Base-by-base conservation (phyloP, 2,329 filamentous ascomycete species). In the Ambrosiella xylebori region DNA sequence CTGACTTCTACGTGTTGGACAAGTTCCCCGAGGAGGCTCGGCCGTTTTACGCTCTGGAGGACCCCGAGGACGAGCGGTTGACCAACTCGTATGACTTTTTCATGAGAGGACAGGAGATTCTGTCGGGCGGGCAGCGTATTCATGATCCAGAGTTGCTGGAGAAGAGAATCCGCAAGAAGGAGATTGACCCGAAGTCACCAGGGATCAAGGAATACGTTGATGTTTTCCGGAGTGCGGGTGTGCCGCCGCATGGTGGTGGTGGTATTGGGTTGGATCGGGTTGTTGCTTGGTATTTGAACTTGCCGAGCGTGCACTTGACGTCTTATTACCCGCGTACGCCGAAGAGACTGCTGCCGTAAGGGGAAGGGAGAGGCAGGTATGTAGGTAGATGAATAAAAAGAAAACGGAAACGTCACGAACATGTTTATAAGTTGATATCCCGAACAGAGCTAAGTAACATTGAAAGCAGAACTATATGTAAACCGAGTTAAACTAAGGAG, bases 1-100 rank as follows among this genome's bases (percentile, higher is more conserved):
- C 89, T 61, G 93, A 98, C 73, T 97, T 97, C 74, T 97, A 95
- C 74, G 84, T 94, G 19, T 79, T 98, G 62, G 91, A 97, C 76
- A 93, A 97, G 72, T 98, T 95, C 77, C 93, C 93, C 50, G 82
- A 93, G 70, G 76, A 77, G 41, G 87, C 93, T 17, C 81, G 93
- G 37, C 91, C 91, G 4, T 95, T 95, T 72, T 97, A 96, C 72
- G 89, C 91, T 61, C 88, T 91, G 74, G 82, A 86, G 57, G 86
- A 86, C 66, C 79, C 80, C 2, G 73, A 78, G 49, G 79, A 86
- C 65, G 75, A 79, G 58, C 75, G 76, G 40, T 78, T 88, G 62
- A 87, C 79, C 9, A 83, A 83, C 63, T 78, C 79, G 11, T 82
- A 77, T 64, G 89, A 95, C 71, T 88, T 95, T 66, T 95, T 96